Evolutionary conservation across 2,329 filamentous ascomycete species (phyloP), one percentile per base, ranked within the genome.

Genomic region (Tolypocladium inflatum): DNA sequence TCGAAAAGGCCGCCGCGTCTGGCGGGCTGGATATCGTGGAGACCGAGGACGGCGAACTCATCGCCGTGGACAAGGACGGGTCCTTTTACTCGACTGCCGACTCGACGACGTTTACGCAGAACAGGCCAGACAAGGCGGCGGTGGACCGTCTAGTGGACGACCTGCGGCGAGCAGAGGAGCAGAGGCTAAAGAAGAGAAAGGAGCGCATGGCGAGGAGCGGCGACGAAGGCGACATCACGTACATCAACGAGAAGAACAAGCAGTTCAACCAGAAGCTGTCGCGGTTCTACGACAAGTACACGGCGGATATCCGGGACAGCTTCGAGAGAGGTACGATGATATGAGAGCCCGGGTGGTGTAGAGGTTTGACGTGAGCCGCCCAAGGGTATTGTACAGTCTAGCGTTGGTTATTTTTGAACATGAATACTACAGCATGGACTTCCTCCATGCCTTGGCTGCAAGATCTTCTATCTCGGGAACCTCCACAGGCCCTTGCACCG

Each of bases 181-280:
- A 86, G 56, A 81, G 91, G 55, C 70, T 96, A 68, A 95, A 92
- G 81, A 95, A 95, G 78, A 82, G 91, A 66, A 86, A 84, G 71
- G 90, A 95, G 63, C 82, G 91, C 56, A 85, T 89, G 71, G 83
- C 84, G 15, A 83, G 86, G 70, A 88, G 87, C 62, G 91, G 92
- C 59, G 91, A 96, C 62, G 89, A 92, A 54, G 88, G 85, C 35
- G 94, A 99, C 73, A 89, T 97, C 66, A 97, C 93, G 9, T 97
- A 96, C 75, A 99, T 99, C 83, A 99, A 99, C 76, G 91, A 97
- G 76, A 97, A 99, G 87, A 99, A 99, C 81, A 97, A 97, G 81
- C 91, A 97, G 80, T 99, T 99, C 79, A 99, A 99, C 84, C 87
- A 96, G 78, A 97, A 99, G 78, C 79, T 99, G 73, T 81, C 88